phyloP scores from a whole-genome alignment of 2,329 filamentous ascomycete species.

The Eutypella sp. region DNA sequence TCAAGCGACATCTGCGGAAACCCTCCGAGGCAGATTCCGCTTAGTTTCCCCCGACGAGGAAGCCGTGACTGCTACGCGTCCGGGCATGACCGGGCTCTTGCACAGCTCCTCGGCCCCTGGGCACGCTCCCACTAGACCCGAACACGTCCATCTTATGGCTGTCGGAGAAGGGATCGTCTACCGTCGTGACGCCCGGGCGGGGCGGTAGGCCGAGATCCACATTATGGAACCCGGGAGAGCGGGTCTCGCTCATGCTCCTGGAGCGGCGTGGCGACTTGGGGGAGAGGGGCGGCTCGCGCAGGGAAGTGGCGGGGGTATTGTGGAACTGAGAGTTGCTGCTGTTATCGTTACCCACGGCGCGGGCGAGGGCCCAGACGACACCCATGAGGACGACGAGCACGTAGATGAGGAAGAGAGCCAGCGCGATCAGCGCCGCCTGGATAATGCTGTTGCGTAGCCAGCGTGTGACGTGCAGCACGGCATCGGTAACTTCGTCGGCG shows the following conservation, averaged over 20 bases:
- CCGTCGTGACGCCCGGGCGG: too few relatives aligned
- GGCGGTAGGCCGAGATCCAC: neutral
- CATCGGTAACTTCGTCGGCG: constrained; percentile 75
- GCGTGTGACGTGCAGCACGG: constrained; percentile 64
- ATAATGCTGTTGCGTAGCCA: constrained; percentile 64
- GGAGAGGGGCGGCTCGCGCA: neutral
- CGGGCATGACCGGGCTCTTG: constrained; percentile 6
- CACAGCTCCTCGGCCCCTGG: neutral
- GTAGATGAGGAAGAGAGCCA: constrained; percentile 70
- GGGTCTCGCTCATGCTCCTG: neutral
- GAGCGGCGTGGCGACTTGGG: neutral
- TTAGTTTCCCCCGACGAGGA: too few relatives aligned
- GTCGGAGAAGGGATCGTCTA: neutral
- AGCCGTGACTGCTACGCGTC: constrained; percentile 17
- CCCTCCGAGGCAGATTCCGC: too few relatives aligned
- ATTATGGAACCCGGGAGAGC: neutral
- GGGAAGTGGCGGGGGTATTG: neutral
- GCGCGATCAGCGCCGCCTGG: constrained; percentile 76
- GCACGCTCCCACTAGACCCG: constrained; percentile 3
- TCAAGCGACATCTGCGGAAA: too few relatives aligned
- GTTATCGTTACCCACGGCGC: constrained; percentile 12
- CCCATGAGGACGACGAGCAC: constrained; percentile 72
- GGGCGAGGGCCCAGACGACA: constrained; percentile 52
- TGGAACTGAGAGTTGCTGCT: constrained; percentile 1
- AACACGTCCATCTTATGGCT: constrained; percentile 1